Percentiles rank a stretch among this genome's conserved stretches.
Conservation (phyloP, 495 filamentous ascomycete species). For the Aspergillus campestris region DNA sequence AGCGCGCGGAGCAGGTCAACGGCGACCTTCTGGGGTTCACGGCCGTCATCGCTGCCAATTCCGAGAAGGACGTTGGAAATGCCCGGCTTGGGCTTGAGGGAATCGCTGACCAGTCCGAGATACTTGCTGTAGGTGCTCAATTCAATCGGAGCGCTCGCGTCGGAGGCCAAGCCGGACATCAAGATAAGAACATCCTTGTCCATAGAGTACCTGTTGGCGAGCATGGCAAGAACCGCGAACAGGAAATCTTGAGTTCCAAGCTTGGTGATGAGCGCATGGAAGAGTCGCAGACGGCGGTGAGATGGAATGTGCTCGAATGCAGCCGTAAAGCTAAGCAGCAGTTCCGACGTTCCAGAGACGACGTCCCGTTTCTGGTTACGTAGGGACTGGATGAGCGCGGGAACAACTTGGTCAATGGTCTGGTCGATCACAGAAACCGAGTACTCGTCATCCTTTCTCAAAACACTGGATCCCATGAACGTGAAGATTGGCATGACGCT, state of each 20-base stretch:
- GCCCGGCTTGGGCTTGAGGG: slow-evolving; percentile 58
- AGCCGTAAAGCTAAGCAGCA: slow-evolving; percentile 83
- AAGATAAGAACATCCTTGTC: slow-evolving; percentile 37
- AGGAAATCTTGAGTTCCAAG: slow-evolving; percentile 73
- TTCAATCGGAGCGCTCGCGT: slow-evolving; percentile 56
- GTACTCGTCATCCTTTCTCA: slow-evolving; percentile 88
- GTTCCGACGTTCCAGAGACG: slow-evolving; percentile 69
- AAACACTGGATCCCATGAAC: slow-evolving; percentile 83
- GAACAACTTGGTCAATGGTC: slow-evolving; percentile 84
- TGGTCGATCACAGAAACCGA: slow-evolving; percentile 82
- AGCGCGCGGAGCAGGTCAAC: slow-evolving; percentile 49
- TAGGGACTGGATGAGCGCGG: slow-evolving; percentile 78
- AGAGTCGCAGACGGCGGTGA: slow-evolving; percentile 72
- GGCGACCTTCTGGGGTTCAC: slow-evolving; percentile 51
- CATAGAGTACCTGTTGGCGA: slow-evolving; percentile 36
- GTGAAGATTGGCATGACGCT: slow-evolving; percentile 99
- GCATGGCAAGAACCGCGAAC: slow-evolving; percentile 39
- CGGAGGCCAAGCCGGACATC: slow-evolving; percentile 35
- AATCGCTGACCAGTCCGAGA: slow-evolving; percentile 61
- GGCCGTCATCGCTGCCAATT: slow-evolving; percentile 50
- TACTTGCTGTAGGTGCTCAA: slow-evolving; percentile 61
- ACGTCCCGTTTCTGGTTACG: slow-evolving; percentile 68
- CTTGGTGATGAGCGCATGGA: slow-evolving; percentile 67
- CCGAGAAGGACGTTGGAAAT: slow-evolving; percentile 63
- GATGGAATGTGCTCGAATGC: slow-evolving; percentile 92